Evolutionary conservation across 2,329 filamentous ascomycete species (phyloP).

Genomic region (Neurospora crassa): DNA sequence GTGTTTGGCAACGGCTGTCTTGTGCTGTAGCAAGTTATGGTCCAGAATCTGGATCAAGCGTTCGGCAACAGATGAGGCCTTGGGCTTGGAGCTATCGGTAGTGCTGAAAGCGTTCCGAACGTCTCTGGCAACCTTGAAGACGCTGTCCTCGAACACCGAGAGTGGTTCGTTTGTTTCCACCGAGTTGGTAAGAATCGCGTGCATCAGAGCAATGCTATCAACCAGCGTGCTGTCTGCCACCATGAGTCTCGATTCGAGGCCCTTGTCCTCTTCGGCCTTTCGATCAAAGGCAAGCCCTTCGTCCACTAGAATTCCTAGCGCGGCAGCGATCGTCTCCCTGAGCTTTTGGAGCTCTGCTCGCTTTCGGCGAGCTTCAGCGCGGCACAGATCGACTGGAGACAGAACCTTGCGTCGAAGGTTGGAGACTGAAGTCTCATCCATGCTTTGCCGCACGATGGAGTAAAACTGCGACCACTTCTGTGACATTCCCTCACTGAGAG

Average conservation of each 20-base stretch:
- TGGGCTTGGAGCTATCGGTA: not conserved
- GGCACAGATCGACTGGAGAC: constrained; percentile 66
- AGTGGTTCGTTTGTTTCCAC: constrained; percentile 53
- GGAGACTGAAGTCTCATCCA: constrained; percentile 60
- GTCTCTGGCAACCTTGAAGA: constrained; percentile 37
- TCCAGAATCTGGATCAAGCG: constrained; percentile 62
- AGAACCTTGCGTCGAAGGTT: constrained; percentile 65
- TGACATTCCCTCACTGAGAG: constrained; percentile 23
- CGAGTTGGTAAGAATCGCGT: constrained; percentile 69
- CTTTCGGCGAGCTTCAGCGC: constrained; percentile 67
- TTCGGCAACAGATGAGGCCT: constrained; percentile 40
- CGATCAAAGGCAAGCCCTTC: constrained; percentile 66
- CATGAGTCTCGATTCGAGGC: constrained; percentile 54
- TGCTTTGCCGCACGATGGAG: constrained; percentile 63
- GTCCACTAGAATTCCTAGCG: constrained; percentile 77
- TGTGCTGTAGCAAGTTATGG: constrained; percentile 58
- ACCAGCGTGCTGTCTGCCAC: constrained; percentile 73
- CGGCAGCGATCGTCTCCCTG: constrained; percentile 73
- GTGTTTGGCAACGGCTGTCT: constrained; percentile 42
- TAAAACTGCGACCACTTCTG: constrained; percentile 65
- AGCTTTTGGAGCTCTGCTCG: constrained; percentile 61
- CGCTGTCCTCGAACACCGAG: constrained; percentile 54
- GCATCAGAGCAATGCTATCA: constrained; percentile 75
- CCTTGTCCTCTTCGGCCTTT: constrained; percentile 45
- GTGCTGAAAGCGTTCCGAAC: not conserved